Conservation (phyloP, 2,329 filamentous ascomycete species). For the Fusarium paranaense region DNA sequence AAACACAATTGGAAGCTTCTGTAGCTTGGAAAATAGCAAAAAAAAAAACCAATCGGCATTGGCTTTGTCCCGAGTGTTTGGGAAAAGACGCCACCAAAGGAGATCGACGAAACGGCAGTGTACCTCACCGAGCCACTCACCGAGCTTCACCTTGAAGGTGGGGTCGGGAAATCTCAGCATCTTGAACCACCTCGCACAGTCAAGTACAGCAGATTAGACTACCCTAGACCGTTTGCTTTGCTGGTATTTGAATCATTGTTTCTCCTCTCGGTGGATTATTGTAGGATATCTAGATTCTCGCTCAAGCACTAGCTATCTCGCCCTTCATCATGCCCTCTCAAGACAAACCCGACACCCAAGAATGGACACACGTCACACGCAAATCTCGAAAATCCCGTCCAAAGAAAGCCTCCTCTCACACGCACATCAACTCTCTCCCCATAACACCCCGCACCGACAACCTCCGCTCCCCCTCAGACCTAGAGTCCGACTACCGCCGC, state of each 20-base stretch:
- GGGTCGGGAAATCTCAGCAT: slow-evolving; percentile 35
- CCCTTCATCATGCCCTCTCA: slow-evolving; percentile 24
- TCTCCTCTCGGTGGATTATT: neutral
- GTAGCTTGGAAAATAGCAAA: neutral
- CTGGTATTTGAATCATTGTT: neutral
- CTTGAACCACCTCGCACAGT: slow-evolving; percentile 22
- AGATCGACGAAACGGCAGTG: neutral
- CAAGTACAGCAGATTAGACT: slow-evolving; percentile 8
- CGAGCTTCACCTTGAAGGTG: slow-evolving; percentile 34
- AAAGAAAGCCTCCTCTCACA: neutral
- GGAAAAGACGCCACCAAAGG: neutral
- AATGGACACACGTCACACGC: slow-evolving; percentile 44
- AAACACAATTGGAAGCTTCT: neutral
- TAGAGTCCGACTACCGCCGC: slow-evolving; percentile 46
- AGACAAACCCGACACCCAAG: slow-evolving; percentile 12
- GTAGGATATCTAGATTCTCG: neutral
- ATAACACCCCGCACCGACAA: slow-evolving; percentile 21
- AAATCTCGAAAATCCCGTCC: slow-evolving; percentile 32
- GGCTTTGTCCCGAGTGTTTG: neutral
- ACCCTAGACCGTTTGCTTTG: slow-evolving; percentile 1
- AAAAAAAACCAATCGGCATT: neutral
- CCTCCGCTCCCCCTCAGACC: slow-evolving; percentile 40
- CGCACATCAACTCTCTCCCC: slow-evolving; percentile 16
- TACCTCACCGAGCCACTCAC: slow-evolving; percentile 19
- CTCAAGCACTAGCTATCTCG: neutral